A percentile compares a stretch with the other conserved stretches of the same genome.
Conservation (phyloP, 257 asterid genomes). For the Cruciata laevipes region DNA sequence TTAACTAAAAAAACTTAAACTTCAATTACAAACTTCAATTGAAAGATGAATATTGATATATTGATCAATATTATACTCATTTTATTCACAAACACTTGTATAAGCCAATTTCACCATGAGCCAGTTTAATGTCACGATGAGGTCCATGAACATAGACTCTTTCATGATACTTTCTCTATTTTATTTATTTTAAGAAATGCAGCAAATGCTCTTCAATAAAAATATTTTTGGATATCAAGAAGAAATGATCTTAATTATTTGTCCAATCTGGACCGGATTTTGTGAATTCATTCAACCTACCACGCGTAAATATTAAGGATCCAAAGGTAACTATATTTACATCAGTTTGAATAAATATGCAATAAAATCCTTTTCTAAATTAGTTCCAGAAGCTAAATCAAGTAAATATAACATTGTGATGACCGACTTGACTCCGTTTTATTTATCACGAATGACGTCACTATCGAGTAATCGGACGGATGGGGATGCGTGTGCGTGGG, state of each 20-base stretch:
- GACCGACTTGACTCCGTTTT: not conserved
- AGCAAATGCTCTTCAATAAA: too few relatives aligned
- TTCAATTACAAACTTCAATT: too few relatives aligned
- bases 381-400: not conserved
- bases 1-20: too few relatives aligned
- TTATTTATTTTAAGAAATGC: not conserved
- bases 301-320: not conserved
- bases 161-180: too few relatives aligned
- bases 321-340: not conserved
- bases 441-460: constrained; percentile 1
- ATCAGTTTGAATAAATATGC: not conserved
- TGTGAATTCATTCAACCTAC: not conserved
- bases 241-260: too few relatives aligned
- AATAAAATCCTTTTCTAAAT: not conserved
- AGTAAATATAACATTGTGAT: not conserved
- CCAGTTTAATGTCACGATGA: too few relatives aligned
- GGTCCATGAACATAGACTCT: too few relatives aligned
- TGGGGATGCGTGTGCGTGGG: not conserved
- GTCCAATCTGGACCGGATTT: not conserved
- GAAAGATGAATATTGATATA: too few relatives aligned
- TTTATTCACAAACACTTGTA: too few relatives aligned
- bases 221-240: too few relatives aligned
- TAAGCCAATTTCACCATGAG: too few relatives aligned
- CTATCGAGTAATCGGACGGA: not conserved
- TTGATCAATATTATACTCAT: too few relatives aligned